Evolutionary conservation across 192 early-diverging fungal species (phyloP).

Genomic region (Coemansia sp.): DNA sequence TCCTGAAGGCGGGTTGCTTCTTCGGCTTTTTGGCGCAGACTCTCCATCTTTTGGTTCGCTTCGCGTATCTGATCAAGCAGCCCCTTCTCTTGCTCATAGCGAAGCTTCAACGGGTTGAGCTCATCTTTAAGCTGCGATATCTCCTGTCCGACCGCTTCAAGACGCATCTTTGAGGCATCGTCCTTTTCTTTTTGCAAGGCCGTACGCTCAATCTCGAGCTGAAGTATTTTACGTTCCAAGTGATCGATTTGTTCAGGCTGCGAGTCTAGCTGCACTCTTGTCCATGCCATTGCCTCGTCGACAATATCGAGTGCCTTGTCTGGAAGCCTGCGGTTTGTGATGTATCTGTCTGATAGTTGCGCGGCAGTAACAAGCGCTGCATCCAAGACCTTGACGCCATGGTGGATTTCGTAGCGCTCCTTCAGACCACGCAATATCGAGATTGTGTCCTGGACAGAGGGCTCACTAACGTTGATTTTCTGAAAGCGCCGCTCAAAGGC

Average conservation of each 20-base stretch:
- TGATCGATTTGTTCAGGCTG: slow-evolving; percentile 96
- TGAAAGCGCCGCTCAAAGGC: slow-evolving; percentile 84
- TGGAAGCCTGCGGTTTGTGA: slow-evolving; percentile 75
- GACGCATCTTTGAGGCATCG: slow-evolving; percentile 71
- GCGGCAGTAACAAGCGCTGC: slow-evolving; percentile 74
- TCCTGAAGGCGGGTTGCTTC: slow-evolving; percentile 86
- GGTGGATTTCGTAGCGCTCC: slow-evolving; percentile 76
- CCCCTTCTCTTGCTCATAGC: slow-evolving; percentile 82
- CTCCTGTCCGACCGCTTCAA: slow-evolving; percentile 78
- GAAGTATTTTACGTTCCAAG: slow-evolving; percentile 88
- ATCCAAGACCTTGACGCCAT: slow-evolving; percentile 72
- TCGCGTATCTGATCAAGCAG: slow-evolving; percentile 86
- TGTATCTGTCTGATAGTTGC: slow-evolving; percentile 70
- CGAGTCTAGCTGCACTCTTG: slow-evolving; percentile 93
- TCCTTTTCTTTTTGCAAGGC: slow-evolving; percentile 95
- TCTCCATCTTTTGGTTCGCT: slow-evolving; percentile 85
- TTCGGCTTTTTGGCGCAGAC: slow-evolving; percentile 78
- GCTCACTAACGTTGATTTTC: slow-evolving; percentile 71
- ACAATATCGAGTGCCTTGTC: slow-evolving; percentile 84
- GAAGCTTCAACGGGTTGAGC: slow-evolving; percentile 83
- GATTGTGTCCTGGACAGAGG: slow-evolving; percentile 72
- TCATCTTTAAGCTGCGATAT: slow-evolving; percentile 81
- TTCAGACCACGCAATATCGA: slow-evolving; percentile 78
- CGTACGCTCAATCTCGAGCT: slow-evolving; percentile 94
- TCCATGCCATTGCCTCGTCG: slow-evolving; percentile 96